Percentiles rank a stretch among this genome's conserved stretches.
phyloP scores from a whole-genome alignment of 2,329 filamentous ascomycete species.

The Westerdykella sp. region DNA sequence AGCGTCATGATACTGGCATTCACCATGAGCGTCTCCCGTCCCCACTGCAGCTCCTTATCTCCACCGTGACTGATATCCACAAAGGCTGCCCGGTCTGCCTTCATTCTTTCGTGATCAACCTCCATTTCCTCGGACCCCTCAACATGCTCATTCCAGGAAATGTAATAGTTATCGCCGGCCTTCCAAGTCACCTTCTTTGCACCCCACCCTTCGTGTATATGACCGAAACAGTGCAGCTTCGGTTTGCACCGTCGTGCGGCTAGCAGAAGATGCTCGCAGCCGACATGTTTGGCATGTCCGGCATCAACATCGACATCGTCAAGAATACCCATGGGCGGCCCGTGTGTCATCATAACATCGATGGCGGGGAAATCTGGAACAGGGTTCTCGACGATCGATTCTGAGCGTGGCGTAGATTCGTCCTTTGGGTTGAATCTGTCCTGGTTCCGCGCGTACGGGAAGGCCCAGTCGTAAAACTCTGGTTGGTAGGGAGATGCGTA shows the following conservation, averaged over 20 bases:
- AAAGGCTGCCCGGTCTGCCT: conserved; percentile 18
- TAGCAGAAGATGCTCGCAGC: conserved; percentile 50
- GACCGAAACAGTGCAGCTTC: conserved; percentile 55
- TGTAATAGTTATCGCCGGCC: conserved; percentile 14
- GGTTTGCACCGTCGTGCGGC: conserved; percentile 49
- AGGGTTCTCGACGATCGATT: conserved; percentile 32
- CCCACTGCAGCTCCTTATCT: conserved; percentile 34
- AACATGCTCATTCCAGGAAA: conserved; percentile 15
- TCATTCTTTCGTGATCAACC: conserved; percentile 14
- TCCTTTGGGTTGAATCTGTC: conserved; percentile 48
- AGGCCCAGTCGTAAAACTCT: conserved; percentile 52
- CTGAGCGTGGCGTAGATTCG: conserved; percentile 17
- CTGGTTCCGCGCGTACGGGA: conserved; percentile 46
- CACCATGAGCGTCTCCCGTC: conserved; percentile 51
- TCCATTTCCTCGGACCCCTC: conserved; percentile 9
- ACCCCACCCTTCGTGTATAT: conserved; percentile 52
- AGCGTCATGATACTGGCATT: conserved; percentile 54
- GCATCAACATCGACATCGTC: conserved; percentile 43
- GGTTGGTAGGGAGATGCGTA: conserved; percentile 53
- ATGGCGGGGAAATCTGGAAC: conserved; percentile 42
- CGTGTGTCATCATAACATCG: conserved; percentile 58
- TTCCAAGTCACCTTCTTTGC: conserved; percentile 37
- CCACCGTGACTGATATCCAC: conserved; percentile 29
- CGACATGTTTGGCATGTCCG: conserved; percentile 42
- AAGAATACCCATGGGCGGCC: conserved; percentile 48